Evolutionary conservation across 306 rosid genomes (phyloP).

Genomic region (Hippophae rhamnoides): DNA sequence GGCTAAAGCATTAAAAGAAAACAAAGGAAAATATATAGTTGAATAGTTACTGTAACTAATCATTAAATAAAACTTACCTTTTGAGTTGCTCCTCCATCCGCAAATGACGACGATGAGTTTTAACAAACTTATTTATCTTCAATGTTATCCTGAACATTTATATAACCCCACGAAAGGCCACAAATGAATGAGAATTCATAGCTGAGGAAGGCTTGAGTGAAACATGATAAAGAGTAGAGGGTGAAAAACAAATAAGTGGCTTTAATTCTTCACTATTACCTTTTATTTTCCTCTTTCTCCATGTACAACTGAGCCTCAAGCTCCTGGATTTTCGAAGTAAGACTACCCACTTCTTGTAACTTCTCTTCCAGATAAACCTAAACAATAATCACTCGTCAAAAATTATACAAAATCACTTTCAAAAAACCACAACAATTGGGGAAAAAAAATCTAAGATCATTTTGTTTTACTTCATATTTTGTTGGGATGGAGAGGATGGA

Average conservation of each 20-base stretch:
- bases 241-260: not conserved
- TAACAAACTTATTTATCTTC: conserved; percentile 65
- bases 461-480: too few species aligned
- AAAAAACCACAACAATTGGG: not conserved
- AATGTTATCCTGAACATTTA: conserved; percentile 56
- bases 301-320: conserved; percentile 59
- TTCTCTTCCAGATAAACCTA: conserved; percentile 62
- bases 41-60: not conserved
- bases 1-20: not conserved
- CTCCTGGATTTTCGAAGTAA: conserved; percentile 82
- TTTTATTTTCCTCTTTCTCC: conserved; percentile 72
- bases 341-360: conserved; percentile 70
- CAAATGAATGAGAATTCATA: conserved; percentile 14
- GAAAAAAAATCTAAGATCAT: not conserved
- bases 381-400: conserved; percentile 9
- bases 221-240: not conserved
- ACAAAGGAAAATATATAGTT: conserved; percentile 1
- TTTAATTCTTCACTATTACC: conserved; percentile 25
- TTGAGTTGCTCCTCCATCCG: conserved; percentile 69
- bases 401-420: too few species aligned
- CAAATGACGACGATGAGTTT: conserved; percentile 45
- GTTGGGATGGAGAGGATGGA: too few species aligned
- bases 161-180: conserved; percentile 18
- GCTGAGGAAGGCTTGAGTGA: not conserved
- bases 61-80: conserved; percentile 34